Evolutionary conservation across 208 protist genomes (phyloP), one percentile per base, ranked within the genome.

Genomic region (Leishmania guyanensis): DNA sequence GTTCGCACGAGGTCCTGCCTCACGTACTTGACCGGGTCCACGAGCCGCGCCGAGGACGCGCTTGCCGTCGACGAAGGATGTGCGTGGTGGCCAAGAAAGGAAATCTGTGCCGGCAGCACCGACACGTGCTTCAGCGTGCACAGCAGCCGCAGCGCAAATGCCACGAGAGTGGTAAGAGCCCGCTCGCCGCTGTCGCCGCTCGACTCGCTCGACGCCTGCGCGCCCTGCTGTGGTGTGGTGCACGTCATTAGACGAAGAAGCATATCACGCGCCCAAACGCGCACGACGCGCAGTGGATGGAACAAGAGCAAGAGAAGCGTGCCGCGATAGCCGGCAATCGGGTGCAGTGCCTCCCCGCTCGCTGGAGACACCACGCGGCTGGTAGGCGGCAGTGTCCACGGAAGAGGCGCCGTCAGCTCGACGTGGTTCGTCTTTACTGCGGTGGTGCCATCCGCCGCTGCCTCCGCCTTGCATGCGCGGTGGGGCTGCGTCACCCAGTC

Each of bases 101-200:
- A 60, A 0, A 89, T 10, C 6, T 56, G 54, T 6, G 54, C 70
- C 9, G 78, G 75, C 14, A 83, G 50, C 17, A 33, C 58, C 1
- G 69, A 54, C 16, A 93, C 22, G 78, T 95, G 90, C 82, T 87
- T 90, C 8, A 96, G 71, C 10, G 83, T 83, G 80, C 86, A 92
- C 36, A 96, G 77, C 48, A 96, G 58, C 71, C 86, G 80, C 79
- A 92, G 66, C 1, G 84, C 85, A 22, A 95, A 81, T 10, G 12
- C 14, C 5, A 85, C 62, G 17, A 85, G 77, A 3, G 62, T 54
- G 8, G 66, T 16, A 46, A 79, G 70, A 1, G 8, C 29, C 50
- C 14, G 33, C 20, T 68, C 66, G 17, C 36, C 77, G 20, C 9
- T 62, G 33, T 56, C 54, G 68, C 65, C 4, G 65, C 65, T 64